Evolutionary conservation across 305 asterid genomes (phyloP).

Genomic region (Ilex paraguariensis): DNA sequence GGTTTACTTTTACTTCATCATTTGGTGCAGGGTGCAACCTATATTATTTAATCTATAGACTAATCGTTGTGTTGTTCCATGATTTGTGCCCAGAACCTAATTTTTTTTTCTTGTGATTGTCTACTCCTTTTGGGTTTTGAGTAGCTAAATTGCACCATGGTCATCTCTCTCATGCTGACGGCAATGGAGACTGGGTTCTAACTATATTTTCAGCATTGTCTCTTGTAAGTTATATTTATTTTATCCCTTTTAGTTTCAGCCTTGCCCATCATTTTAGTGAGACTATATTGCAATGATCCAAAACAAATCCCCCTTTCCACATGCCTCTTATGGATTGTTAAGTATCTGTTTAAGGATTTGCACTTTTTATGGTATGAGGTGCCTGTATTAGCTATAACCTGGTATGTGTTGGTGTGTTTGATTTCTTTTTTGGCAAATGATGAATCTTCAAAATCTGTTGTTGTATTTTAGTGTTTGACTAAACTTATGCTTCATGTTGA

Average conservation of each 20-base stretch:
- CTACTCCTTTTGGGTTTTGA: conserved; percentile 17
- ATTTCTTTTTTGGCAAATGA: no score
- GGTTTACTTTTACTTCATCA: neutral
- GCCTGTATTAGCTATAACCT: no score
- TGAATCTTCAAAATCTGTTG: no score
- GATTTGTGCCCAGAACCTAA: conserved; percentile 5
- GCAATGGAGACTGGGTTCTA: conserved; percentile 97
- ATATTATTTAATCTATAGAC: neutral
- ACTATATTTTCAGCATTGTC: conserved; percentile 87
- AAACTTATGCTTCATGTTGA: no score
- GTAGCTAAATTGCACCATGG: conserved; percentile 92
- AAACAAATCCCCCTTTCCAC: no score
- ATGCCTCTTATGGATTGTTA: no score
- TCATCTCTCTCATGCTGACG: conserved; percentile 85
- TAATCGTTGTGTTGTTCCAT: conserved; percentile 9
- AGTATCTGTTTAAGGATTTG: no score
- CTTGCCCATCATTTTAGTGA: neutral
- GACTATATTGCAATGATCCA: no score
- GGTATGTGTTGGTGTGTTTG: no score
- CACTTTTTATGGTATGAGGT: no score
- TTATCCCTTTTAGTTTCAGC: conserved; percentile 4
- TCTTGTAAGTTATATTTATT: conserved; percentile 51
- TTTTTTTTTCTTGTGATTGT: conserved; percentile 21
- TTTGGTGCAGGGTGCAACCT: neutral
- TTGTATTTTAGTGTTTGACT: no score